Conservation (phyloP, 164 flowering plant genomes). For the Akebia trifoliata region DNA sequence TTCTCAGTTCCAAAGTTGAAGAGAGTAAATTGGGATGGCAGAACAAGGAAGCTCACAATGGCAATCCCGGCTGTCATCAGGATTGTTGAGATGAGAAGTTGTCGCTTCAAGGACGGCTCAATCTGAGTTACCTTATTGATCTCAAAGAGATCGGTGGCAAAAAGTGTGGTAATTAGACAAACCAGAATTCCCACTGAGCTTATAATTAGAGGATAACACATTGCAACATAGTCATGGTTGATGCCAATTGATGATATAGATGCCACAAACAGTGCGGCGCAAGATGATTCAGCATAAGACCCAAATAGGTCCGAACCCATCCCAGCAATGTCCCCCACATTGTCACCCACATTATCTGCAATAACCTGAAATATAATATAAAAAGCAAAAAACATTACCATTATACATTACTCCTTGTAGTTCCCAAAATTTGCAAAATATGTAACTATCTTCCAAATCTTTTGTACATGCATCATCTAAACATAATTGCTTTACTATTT, state of each 20-base stretch:
- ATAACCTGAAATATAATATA: constrained; percentile 72
- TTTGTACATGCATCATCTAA: too few relatives aligned
- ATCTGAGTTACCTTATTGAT: constrained; percentile 61
- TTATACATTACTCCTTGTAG: too few relatives aligned
- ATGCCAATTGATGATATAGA: constrained; percentile 70
- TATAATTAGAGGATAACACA: constrained; percentile 60
- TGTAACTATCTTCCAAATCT: too few relatives aligned
- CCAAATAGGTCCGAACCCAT: constrained; percentile 84
- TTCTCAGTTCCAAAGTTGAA: constrained; percentile 56
- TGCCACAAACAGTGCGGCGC: constrained; percentile 76
- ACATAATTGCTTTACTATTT: too few relatives aligned
- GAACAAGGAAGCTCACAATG: constrained; percentile 44
- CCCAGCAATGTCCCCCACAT: constrained; percentile 79
- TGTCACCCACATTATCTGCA: constrained; percentile 80
- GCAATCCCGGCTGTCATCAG: constrained; percentile 65
- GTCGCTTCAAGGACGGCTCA: constrained; percentile 58
- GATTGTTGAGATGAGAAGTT: constrained; percentile 64
- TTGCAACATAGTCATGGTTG: constrained; percentile 56
- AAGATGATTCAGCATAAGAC: constrained; percentile 67
- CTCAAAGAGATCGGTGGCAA: constrained; percentile 69
- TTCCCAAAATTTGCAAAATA: too few relatives aligned
- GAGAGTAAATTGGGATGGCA: constrained; percentile 61
- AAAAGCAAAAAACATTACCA: too few relatives aligned
- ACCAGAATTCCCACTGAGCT: constrained; percentile 67
- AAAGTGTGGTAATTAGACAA: constrained; percentile 65